Evolutionary conservation across 1,284 basidiomycete species (phyloP), one percentile per base, ranked within the genome.

Genomic region (Rugosomyces carneus): DNA sequence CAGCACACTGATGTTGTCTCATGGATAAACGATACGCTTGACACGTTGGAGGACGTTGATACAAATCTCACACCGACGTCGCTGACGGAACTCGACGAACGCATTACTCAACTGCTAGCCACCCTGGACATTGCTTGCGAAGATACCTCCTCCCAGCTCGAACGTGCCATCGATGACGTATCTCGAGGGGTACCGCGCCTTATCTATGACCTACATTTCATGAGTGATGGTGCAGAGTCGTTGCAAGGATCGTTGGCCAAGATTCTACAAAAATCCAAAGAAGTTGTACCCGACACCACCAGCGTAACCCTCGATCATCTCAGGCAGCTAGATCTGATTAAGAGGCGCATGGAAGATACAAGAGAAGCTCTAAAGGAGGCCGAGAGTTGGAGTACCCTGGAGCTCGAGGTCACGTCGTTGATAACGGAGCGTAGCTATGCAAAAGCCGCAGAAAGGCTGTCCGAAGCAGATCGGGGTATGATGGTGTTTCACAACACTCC

Each of bases 171-270:
- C 50, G 84, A 91, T 59, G 91, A 94, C 58, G 89, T 95, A 39
- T 90, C 91, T 1, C 79, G 91, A 40, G 81, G 84, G 3, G 84
- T 94, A 8, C 91, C 93, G 4, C 79, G 93, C 29, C 75, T 97
- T 37, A 83, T 85, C 1, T 96, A 95, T 60, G 93, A 96, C 65
- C 72, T 97, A 16, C 93, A 96, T 61, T 93, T 95, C 66, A 93
- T 96, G 81, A 84, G 89, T 40, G 93, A 96, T 60, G 83, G 84
- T 29, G 91, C 93, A 0, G 66, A 87, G 10, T 78, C 86, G 1
- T 72, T 96, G 15, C 84, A 88, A 53, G 67, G 66, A 18, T 68
- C 78, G 5, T 68, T 94, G 13, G 67, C 73, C 13, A 71, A 72
- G 24, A 80, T 89, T 13, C 71, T 76, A 48, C 69, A 68, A 41